A percentile compares a stretch with the other conserved stretches of the same genome.
These are phyloP conservation scores for Umbellularia californica DNA, from an alignment of 164 flowering plant genomes.

Conservation along the genomic window DNA sequence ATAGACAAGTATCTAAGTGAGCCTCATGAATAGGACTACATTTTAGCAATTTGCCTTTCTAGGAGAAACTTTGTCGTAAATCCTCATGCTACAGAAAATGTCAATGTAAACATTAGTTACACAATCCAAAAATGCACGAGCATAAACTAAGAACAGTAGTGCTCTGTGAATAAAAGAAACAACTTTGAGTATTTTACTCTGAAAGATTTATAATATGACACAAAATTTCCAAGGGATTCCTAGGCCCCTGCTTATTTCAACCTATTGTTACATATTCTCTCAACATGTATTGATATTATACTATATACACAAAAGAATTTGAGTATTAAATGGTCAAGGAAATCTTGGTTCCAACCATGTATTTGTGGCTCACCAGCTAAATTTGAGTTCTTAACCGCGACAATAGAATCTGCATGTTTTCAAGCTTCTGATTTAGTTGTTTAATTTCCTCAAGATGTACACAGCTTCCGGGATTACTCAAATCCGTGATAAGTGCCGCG, in stretches of 20 bases:
- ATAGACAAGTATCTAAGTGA: too few species aligned
- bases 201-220: neutral
- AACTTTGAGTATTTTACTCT: neutral
- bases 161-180: neutral
- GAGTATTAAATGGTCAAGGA: conserved; percentile 14
- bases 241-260: conserved; percentile 11
- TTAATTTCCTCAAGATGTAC: conserved; percentile 33
- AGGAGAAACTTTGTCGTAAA: too few species aligned
- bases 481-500: conserved; percentile 40
- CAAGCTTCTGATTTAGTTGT: conserved; percentile 57
- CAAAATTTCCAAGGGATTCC: conserved; percentile 20
- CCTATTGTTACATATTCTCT: conserved; percentile 26
- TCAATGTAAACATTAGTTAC: too few species aligned
- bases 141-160: too few species aligned
- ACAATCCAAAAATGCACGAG: too few species aligned
- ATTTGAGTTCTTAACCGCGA: conserved; percentile 44
- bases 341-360: conserved; percentile 16
- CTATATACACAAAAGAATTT: conserved; percentile 37
- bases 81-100: too few species aligned
- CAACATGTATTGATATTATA: conserved; percentile 17
- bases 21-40: too few species aligned
- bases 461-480: conserved; percentile 32
- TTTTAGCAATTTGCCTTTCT: too few species aligned
- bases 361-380: conserved; percentile 12
- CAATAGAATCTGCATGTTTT: conserved; percentile 59